These are phyloP conservation scores for Trichoderma erinaceum DNA, from an alignment of 495 filamentous ascomycete species.

Conservation along the genomic window DNA sequence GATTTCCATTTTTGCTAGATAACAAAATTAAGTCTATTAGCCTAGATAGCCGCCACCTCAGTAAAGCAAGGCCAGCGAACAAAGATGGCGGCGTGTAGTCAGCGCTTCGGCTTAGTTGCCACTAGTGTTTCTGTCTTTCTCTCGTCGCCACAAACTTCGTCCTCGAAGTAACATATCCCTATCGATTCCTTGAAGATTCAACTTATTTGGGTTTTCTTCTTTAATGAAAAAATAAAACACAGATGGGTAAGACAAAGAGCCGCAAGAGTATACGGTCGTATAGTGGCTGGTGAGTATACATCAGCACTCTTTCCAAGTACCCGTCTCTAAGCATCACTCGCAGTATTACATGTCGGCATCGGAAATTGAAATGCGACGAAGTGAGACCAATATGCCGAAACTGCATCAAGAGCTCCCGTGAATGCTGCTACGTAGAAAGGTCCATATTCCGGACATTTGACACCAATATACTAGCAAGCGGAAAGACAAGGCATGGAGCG, in stretches of 20 bases:
- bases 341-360: background rate
- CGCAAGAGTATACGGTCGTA: background rate
- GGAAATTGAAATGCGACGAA: background rate
- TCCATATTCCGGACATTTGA: background rate
- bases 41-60: too few species aligned
- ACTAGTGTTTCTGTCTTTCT: background rate
- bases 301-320: background rate
- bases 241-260: background rate
- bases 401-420: background rate
- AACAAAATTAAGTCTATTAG: too few species aligned
- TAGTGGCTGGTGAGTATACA: background rate
- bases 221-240: background rate
- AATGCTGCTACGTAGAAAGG: background rate
- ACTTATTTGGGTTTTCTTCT: background rate
- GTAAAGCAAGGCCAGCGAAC: too few species aligned
- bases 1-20: too few species aligned
- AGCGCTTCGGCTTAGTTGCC: background rate
- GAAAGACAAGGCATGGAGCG: background rate
- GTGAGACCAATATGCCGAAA: background rate
- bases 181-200: background rate
- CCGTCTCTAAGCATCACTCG: background rate
- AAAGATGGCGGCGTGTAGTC: too few species aligned
- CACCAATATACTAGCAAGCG: background rate
- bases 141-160: background rate
- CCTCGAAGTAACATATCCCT: background rate